Base-by-base conservation (phyloP, 2,329 filamentous ascomycete species). In the Cercospora sesami region DNA sequence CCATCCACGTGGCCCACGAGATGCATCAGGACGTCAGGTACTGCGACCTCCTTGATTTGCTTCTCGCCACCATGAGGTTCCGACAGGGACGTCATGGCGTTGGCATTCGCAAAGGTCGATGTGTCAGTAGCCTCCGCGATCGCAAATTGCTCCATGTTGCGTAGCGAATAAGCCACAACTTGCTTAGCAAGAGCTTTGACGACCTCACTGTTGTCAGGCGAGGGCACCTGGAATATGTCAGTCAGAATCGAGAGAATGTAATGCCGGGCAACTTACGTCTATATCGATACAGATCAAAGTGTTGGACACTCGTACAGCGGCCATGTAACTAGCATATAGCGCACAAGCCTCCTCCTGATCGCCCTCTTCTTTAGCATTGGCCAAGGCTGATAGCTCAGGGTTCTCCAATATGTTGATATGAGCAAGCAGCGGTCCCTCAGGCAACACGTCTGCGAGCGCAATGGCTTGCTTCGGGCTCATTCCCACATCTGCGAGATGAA, bases 301-400 rank as follows among this genome's bases (percentile, higher is more conserved):
- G 61, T 88, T 87, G 1, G 93, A 97, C 0, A 97, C 87, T 63
- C 94, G 89, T 0, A 93, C 90, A 0, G 94, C 94, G 5, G 93
- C 91, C 81, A 97, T 90, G 21, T 98, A 85, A 1, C 94, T 97
- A 0, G 95, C 93, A 78, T 96, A 98, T 6, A 98, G 81, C 0
- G 95, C 95, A 74, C 92, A 97, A 0, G 95, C 94, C 80, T 98
- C 94, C 80, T 98, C 94, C 78, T 97, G 93, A 1, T 85, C 86
- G 66, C 89, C 89, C 74, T 95, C 92, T 5, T 92, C 91, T 61
- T 85, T 91, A 0, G 93, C 91, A 68, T 88, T 86, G 5, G 93
- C 90, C 26, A 97, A 85, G 58, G 86, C 86, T 23, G 86, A 83
- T 4, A 97, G 82, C 68, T 89, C 85, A 0, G 88, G 85, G 74